Evolutionary conservation across 116 monocot species (phyloP).

Genomic region (Zostera marina): DNA sequence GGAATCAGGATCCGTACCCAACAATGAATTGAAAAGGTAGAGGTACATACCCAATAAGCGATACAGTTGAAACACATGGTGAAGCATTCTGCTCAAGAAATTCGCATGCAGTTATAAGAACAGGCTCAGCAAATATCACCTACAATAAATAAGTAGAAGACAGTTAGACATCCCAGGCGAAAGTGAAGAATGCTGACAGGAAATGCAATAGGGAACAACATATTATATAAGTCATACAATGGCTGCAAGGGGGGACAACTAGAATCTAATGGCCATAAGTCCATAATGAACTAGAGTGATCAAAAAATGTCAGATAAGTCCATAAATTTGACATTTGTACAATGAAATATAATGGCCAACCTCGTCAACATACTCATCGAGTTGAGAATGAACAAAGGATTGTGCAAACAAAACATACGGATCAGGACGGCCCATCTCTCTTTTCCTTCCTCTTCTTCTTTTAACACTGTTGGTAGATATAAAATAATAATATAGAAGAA

Average conservation of each 20-base stretch:
- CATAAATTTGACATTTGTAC: too few species aligned
- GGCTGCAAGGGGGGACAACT: too few species aligned
- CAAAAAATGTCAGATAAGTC: too few species aligned
- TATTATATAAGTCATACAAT: neutral
- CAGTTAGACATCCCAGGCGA: neutral
- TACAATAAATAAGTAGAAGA: conserved; percentile 9
- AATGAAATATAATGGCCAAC: conserved; percentile 9
- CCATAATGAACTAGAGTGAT: too few species aligned
- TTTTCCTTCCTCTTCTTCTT: neutral
- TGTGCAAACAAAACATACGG: conserved; percentile 79
- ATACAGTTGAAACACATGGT: conserved; percentile 44
- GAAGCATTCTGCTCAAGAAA: conserved; percentile 93
- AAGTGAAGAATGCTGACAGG: neutral
- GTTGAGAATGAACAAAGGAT: conserved; percentile 70
- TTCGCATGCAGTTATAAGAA: conserved; percentile 84
- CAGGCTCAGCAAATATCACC: conserved; percentile 84
- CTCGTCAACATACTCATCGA: conserved; percentile 96
- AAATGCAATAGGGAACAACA: neutral
- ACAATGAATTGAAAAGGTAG: too few species aligned
- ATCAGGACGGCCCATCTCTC: conserved; percentile 74
- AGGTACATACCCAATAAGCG: conserved; percentile 58
- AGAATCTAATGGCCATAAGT: too few species aligned
- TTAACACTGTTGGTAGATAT: neutral
- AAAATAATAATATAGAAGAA: neutral
- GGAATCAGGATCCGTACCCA: neutral